Conservation (phyloP, 352 stramenopile genomes). For the Phytopythium ostracodes region DNA sequence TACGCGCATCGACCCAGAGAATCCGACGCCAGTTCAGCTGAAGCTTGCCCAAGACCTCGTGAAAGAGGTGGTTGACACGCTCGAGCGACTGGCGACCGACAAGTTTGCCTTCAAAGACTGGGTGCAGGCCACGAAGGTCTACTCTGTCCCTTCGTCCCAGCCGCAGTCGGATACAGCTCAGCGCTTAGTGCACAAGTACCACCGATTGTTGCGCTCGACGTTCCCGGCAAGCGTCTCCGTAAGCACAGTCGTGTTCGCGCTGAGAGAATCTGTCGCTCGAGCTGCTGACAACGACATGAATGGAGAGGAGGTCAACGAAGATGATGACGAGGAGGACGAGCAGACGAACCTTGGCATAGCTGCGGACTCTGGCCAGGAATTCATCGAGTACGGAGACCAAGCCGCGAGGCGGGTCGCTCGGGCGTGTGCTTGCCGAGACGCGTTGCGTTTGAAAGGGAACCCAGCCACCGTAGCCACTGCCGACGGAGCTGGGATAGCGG, state of each 20-base stretch:
- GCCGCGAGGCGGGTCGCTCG: slow-evolving; percentile 27
- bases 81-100: slow-evolving; percentile 31
- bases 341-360: neutral
- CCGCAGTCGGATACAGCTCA: neutral
- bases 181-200: slow-evolving; percentile 20
- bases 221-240: slow-evolving; percentile 49
- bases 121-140: slow-evolving; percentile 41
- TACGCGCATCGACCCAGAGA: slow-evolving; percentile 8
- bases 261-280: slow-evolving; percentile 29
- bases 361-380: slow-evolving; percentile 22
- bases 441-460: slow-evolving; percentile 11
- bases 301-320: slow-evolving; percentile 9
- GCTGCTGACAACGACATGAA: neutral
- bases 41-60: slow-evolving; percentile 26
- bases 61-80: slow-evolving; percentile 24
- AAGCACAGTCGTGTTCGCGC: slow-evolving; percentile 46
- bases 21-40: slow-evolving; percentile 17
- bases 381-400: slow-evolving; percentile 46
- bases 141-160: slow-evolving; percentile 20
- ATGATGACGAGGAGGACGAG: neutral
- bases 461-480: slow-evolving; percentile 21
- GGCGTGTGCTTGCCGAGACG: slow-evolving; percentile 15
- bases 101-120: slow-evolving; percentile 67
- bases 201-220: slow-evolving; percentile 24
- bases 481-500: slow-evolving; percentile 24